Conservation (phyloP, 441 rosid species). For the Adansonia gregorii region DNA sequence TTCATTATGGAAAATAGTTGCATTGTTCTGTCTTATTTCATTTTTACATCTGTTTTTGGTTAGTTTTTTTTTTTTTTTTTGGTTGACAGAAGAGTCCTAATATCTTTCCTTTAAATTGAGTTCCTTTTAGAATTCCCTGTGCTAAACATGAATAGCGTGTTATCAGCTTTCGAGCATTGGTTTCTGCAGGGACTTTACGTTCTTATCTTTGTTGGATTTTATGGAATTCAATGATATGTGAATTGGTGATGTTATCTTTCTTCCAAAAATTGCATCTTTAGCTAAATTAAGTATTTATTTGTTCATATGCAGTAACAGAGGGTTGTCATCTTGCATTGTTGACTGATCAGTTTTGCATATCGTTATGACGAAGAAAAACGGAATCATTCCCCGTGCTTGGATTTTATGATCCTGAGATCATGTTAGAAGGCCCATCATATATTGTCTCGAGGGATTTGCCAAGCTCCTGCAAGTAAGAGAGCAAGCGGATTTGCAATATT, state of each 20-base stretch:
- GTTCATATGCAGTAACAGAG: slow-evolving; percentile 22
- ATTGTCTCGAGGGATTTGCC: slow-evolving; percentile 50
- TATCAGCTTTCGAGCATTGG: background rate
- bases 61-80: slow-evolving; percentile 14
- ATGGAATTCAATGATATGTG: background rate
- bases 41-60: background rate
- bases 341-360: slow-evolving; percentile 29
- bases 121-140: background rate
- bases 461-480: slow-evolving; percentile 67
- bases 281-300: slow-evolving; percentile 13
- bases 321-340: slow-evolving; percentile 22
- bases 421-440: slow-evolving; percentile 59
- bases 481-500: slow-evolving; percentile 61
- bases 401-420: slow-evolving; percentile 31
- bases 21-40: slow-evolving; percentile 16
- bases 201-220: background rate
- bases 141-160: background rate
- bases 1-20: slow-evolving; percentile 6
- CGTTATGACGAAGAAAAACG: slow-evolving; percentile 28
- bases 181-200: background rate
- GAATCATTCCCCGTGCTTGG: slow-evolving; percentile 2
- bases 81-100: slow-evolving; percentile 8
- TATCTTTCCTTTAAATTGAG: background rate
- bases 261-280: background rate
- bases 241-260: background rate